Conservation (phyloP, 202 grass and related monocot species). For the Panicum virgatum region DNA sequence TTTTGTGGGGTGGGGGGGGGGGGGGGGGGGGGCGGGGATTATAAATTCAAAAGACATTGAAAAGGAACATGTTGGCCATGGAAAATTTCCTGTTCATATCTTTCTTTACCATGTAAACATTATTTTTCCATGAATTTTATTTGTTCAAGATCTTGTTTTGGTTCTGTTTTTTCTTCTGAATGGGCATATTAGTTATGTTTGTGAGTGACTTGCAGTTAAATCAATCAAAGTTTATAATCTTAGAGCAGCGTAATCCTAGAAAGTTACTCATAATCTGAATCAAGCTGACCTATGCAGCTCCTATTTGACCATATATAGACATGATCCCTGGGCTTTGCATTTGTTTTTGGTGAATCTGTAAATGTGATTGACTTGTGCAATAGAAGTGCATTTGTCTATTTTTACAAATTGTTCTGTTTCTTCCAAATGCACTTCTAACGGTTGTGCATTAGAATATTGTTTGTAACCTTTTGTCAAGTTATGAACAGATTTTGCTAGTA, state of each 20-base stretch:
- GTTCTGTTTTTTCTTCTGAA: not conserved
- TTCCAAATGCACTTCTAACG: not conserved
- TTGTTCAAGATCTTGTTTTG: not conserved
- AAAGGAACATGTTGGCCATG: slow-evolving; percentile 13
- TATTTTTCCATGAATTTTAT: not conserved
- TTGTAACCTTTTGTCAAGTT: not conserved
- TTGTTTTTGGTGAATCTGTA: not conserved
- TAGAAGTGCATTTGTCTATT: not conserved
- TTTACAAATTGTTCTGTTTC: not conserved
- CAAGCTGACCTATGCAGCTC: not conserved
- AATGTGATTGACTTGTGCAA: not conserved
- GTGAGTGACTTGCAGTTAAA: not conserved
- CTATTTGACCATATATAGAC: not conserved
- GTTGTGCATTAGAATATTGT: not conserved
- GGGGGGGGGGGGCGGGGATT: too few species aligned
- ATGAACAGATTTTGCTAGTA: not conserved
- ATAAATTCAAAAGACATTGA: slow-evolving; percentile 18
- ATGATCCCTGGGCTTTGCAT: not conserved
- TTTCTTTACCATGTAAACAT: not conserved
- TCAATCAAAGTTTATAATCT: not conserved
- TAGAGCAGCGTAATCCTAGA: not conserved
- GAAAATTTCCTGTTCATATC: not conserved
- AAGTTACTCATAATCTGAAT: not conserved
- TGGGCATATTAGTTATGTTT: not conserved
- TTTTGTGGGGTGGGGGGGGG: too few species aligned